Percentiles rank a stretch among this genome's conserved stretches.
Conservation (phyloP, 2,329 filamentous ascomycete genomes). For the Fusarium fujikuroi region DNA sequence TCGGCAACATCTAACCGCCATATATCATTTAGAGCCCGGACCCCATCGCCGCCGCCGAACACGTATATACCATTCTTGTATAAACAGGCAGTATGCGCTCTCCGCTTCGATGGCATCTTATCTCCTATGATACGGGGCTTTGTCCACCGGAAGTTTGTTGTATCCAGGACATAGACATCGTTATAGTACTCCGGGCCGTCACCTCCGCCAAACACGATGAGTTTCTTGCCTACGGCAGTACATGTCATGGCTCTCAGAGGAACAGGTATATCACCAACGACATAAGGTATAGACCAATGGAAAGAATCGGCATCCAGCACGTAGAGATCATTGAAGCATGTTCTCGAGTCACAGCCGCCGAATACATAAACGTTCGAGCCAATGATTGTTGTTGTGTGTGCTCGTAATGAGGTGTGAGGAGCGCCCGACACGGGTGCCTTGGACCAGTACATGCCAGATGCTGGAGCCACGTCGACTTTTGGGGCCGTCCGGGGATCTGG, state of each 20-base stretch:
- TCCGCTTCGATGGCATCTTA: slow-evolving; percentile 67
- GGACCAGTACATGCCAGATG: slow-evolving; percentile 80
- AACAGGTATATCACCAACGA: slow-evolving; percentile 71
- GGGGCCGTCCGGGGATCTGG: slow-evolving; percentile 66
- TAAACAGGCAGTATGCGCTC: slow-evolving; percentile 76
- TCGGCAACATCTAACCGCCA: slow-evolving; percentile 78
- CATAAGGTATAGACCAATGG: slow-evolving; percentile 73
- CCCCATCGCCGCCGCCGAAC: slow-evolving; percentile 77
- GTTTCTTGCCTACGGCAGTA: slow-evolving; percentile 76
- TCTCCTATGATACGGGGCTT: slow-evolving; percentile 70
- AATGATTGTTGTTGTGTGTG: slow-evolving; percentile 73
- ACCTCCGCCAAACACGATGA: slow-evolving; percentile 76
- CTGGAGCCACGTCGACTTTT: slow-evolving; percentile 70
- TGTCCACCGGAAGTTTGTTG: slow-evolving; percentile 74
- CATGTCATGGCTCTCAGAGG: slow-evolving; percentile 77
- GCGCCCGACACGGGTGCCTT: slow-evolving; percentile 71
- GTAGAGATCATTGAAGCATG: slow-evolving; percentile 77
- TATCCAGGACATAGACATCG: slow-evolving; percentile 78
- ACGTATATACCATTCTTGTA: slow-evolving; percentile 78
- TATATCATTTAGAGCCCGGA: slow-evolving; percentile 76
- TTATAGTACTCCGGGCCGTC: slow-evolving; percentile 79
- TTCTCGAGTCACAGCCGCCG: slow-evolving; percentile 72
- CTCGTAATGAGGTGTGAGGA: slow-evolving; percentile 69
- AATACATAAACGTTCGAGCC: slow-evolving; percentile 76
- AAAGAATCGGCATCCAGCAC: slow-evolving; percentile 76